Conservation (phyloP, 371 early-diverging fungal species). For the Smittium culicis region DNA sequence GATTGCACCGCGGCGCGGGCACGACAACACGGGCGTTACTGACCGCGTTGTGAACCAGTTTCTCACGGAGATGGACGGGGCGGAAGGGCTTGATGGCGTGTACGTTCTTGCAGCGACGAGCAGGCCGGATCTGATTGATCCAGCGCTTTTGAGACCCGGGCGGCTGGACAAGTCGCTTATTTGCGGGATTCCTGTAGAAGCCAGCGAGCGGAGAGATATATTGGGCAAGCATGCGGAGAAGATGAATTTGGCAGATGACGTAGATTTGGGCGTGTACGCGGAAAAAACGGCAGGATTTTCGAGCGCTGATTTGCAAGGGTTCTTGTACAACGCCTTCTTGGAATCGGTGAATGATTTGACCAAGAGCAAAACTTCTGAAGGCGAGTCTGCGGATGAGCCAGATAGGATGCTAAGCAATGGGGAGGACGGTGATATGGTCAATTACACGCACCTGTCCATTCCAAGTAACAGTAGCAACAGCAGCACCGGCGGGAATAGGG, state of each 20-base stretch:
- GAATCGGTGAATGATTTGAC: slow-evolving; percentile 63
- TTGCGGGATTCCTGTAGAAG: slow-evolving; percentile 86
- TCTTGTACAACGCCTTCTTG: slow-evolving; percentile 81
- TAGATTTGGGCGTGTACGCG: slow-evolving; percentile 46
- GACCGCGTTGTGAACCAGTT: slow-evolving; percentile 99
- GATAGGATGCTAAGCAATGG: neutral
- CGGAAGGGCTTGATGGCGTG: slow-evolving; percentile 92
- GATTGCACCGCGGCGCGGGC: slow-evolving; percentile 93
- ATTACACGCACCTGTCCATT: neutral
- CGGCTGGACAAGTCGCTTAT: slow-evolving; percentile 96
- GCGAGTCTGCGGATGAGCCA: neutral
- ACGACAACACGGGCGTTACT: slow-evolving; percentile 93
- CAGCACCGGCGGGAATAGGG: neutral
- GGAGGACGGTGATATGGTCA: neutral
- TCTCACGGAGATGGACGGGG: slow-evolving; percentile 98
- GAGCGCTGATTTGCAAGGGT: slow-evolving; percentile 88
- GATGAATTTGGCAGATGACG: slow-evolving; percentile 39
- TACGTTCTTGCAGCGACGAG: slow-evolving; percentile 98
- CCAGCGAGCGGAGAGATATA: slow-evolving; percentile 83
- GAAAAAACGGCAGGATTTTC: slow-evolving; percentile 57
- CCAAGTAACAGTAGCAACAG: neutral
- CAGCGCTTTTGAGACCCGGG: slow-evolving; percentile 93
- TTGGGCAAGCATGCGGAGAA: slow-evolving; percentile 82
- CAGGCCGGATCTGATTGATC: slow-evolving; percentile 96
- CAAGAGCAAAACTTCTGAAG: too few species aligned